phyloP scores from a whole-genome alignment of 139 green algal species.

The Spirogloea muscicola region DNA sequence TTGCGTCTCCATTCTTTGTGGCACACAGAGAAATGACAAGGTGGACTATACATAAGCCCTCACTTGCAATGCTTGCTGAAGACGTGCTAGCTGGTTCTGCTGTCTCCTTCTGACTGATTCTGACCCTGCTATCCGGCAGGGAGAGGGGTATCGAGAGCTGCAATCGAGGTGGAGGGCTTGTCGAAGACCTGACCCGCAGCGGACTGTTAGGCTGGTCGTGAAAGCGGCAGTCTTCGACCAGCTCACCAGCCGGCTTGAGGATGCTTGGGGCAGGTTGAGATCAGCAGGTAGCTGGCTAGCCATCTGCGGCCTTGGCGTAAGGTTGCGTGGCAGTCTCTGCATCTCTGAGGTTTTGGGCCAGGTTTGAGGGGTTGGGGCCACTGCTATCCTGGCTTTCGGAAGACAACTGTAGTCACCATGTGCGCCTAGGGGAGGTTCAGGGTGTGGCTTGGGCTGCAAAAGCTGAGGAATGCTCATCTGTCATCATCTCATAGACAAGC shows the following conservation, averaged over 20 bases:
- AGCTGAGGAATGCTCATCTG: constrained; percentile 51
- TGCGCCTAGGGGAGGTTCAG: no score
- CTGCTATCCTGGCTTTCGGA: neutral
- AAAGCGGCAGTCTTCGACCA: constrained; percentile 75
- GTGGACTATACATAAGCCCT: no score
- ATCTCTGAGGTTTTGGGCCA: neutral
- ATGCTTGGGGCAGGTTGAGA: constrained; percentile 31
- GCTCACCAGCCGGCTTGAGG: constrained; percentile 66
- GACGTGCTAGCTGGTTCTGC: no score
- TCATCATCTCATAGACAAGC: constrained; percentile 61
- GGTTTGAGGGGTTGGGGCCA: neutral
- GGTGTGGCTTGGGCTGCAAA: constrained; percentile 67
- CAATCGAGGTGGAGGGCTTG: no score
- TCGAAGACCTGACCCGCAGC: no score
- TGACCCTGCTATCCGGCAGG: no score
- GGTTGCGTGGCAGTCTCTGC: neutral
- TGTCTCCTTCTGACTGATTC: no score
- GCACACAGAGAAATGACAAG: no score
- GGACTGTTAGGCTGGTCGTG: constrained; percentile 6
- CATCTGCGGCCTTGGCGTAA: neutral
- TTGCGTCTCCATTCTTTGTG: no score
- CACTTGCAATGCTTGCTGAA: no score
- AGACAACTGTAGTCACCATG: neutral
- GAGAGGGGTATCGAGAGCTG: no score
- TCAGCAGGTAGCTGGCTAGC: constrained; percentile 11